These are phyloP conservation scores for Diplodia scrobiculata DNA, from an alignment of 2,329 filamentous ascomycete genomes.

Conservation along the genomic window DNA sequence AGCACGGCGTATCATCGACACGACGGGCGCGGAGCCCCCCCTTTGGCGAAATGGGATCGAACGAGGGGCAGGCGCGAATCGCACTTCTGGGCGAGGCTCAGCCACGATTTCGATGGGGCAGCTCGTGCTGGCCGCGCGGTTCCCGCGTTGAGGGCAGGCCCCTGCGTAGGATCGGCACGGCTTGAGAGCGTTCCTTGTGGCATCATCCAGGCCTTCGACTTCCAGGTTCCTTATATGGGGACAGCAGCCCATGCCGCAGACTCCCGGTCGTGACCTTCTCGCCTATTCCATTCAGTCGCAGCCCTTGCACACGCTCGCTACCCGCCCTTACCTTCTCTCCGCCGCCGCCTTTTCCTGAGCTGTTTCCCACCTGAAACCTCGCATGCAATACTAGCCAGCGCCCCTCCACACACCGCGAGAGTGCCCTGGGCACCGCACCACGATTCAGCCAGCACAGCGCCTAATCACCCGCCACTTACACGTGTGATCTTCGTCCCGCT, in stretches of 20 bases:
- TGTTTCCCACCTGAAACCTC: constrained; percentile 20
- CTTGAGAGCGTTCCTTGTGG: constrained; percentile 18
- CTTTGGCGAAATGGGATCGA: constrained; percentile 23
- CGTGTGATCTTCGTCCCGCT: constrained; percentile 26
- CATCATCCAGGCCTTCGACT: constrained; percentile 23
- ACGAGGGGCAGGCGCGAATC: constrained; percentile 25
- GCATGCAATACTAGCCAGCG: constrained; percentile 26
- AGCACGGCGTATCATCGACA: constrained; percentile 20
- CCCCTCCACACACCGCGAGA: constrained; percentile 26
- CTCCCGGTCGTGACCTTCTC: constrained; percentile 11
- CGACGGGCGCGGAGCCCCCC: neutral
- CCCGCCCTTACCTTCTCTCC: constrained; percentile 21
- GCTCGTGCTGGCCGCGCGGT: constrained; percentile 27
- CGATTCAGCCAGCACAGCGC: constrained; percentile 25
- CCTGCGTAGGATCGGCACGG: constrained; percentile 22
- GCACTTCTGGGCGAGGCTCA: constrained; percentile 1
- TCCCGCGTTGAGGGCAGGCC: constrained; percentile 22
- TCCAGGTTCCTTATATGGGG: constrained; percentile 19
- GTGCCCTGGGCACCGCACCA: constrained; percentile 21
- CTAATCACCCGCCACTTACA: constrained; percentile 26
- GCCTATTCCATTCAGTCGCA: constrained; percentile 11
- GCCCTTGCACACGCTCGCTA: constrained; percentile 22
- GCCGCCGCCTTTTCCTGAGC: neutral
- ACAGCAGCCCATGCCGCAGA: constrained; percentile 25
- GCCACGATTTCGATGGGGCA: constrained; percentile 27